Percentiles rank a stretch among this genome's conserved stretches.
Evolutionary conservation across 23 red algal genomes (phyloP).

Genomic region (Gracilaria gracilis): DNA sequence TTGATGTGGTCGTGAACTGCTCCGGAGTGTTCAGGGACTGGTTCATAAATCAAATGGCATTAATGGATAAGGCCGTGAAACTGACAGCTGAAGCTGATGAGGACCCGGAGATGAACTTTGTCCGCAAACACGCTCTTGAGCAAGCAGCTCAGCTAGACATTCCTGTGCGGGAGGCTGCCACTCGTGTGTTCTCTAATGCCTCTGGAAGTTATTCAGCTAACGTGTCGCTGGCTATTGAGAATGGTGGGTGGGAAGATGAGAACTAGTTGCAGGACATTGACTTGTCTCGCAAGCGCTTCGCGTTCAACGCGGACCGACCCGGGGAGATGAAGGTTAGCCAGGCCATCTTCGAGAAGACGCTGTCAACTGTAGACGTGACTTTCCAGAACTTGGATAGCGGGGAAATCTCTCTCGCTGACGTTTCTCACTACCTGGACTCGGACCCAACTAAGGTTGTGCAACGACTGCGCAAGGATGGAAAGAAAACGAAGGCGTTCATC

Average conservation of each 20-base stretch:
- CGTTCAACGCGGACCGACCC: constrained; percentile 93
- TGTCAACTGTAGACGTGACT: constrained; percentile 83
- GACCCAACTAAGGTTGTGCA: constrained; percentile 93
- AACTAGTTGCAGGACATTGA: constrained; percentile 98
- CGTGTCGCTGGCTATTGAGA: constrained; percentile 94
- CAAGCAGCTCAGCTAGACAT: constrained; percentile 90
- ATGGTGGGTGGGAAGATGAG: constrained; percentile 99
- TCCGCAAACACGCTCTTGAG: constrained; percentile 91
- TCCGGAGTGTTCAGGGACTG: constrained; percentile 98
- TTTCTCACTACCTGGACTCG: constrained; percentile 94
- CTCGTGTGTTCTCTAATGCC: constrained; percentile 97
- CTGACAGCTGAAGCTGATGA: constrained; percentile 97
- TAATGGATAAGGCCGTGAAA: constrained; percentile 96
- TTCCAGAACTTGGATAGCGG: constrained; percentile 98
- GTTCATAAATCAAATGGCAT: constrained; percentile 99
- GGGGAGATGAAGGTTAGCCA: constrained; percentile 91
- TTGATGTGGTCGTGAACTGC: constrained; percentile 98
- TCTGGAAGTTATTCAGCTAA: constrained; percentile 98
- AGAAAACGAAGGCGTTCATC: constrained; percentile 90
- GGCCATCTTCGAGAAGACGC: constrained; percentile 83
- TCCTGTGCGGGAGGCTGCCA: constrained; percentile 88
- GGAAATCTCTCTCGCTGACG: constrained; percentile 98
- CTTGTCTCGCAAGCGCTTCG: constrained; percentile 96
- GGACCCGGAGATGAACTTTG: constrained; percentile 89
- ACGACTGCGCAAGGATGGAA: constrained; percentile 84